Conservation (phyloP, 441 rosid species). For the Adansonia gregorii region DNA sequence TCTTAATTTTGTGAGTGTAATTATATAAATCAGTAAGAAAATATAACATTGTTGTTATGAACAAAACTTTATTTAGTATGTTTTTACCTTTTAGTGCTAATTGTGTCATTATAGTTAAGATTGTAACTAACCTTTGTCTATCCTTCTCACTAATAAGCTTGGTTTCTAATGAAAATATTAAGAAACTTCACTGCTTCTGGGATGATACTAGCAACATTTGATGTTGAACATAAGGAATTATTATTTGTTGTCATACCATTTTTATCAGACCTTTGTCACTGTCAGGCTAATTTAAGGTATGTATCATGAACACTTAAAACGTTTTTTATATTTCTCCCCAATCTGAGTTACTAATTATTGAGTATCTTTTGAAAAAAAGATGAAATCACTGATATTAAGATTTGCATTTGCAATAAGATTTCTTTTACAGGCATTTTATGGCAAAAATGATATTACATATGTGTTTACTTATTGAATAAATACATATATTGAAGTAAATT, state of each 20-base stretch:
- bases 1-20: too few relatives aligned
- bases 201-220: conserved; percentile 62
- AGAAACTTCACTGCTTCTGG: conserved; percentile 63
- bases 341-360: conserved; percentile 10
- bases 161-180: conserved; percentile 32
- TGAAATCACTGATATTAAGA: too few relatives aligned
- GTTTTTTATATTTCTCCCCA: conserved; percentile 17
- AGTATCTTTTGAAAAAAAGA: too few relatives aligned
- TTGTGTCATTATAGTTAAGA: background rate
- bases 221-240: conserved; percentile 62
- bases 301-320: conserved; percentile 23
- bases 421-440: too few relatives aligned
- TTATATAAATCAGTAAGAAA: too few relatives aligned
- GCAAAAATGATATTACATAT: too few relatives aligned
- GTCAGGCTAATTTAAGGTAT: conserved; percentile 65
- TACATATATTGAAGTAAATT: too few relatives aligned
- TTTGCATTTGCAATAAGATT: too few relatives aligned
- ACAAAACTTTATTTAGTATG: conserved; percentile 10
- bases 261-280: conserved; percentile 49
- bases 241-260: conserved; percentile 42
- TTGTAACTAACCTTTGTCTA: background rate
- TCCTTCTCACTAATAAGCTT: conserved; percentile 6
- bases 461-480: too few relatives aligned
- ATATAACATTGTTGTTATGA: too few relatives aligned
- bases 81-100: background rate